Percentiles rank a stretch among this genome's conserved stretches.
These are phyloP conservation scores for Aspergillus hortae DNA, from an alignment of 2,329 filamentous ascomycete species.

Conservation along the genomic window DNA sequence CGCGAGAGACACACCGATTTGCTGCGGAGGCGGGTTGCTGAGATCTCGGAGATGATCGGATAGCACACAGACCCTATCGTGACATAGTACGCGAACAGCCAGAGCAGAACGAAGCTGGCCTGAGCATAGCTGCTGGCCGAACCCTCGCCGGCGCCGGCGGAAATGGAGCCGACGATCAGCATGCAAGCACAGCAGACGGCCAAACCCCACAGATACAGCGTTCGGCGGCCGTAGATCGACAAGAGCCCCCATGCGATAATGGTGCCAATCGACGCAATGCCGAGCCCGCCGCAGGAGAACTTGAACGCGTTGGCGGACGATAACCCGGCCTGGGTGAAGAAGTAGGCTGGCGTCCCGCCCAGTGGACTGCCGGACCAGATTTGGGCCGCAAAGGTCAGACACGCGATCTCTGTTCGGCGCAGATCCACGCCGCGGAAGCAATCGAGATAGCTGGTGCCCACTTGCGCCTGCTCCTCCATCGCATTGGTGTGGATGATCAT, in stretches of 20 bases:
- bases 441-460: conserved; percentile 22
- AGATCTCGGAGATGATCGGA: conserved; percentile 51
- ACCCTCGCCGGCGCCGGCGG: conserved; percentile 14
- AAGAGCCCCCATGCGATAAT: conserved; percentile 48
- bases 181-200: conserved; percentile 14
- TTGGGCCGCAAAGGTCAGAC: conserved; percentile 33
- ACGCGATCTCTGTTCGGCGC: conserved; percentile 42
- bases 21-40: conserved; percentile 51
- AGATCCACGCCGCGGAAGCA: conserved; percentile 30
- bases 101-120: conserved; percentile 50
- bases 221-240: conserved; percentile 35
- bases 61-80: conserved; percentile 54
- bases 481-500: conserved; percentile 39
- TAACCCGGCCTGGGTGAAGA: conserved; percentile 38
- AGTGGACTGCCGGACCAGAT: conserved; percentile 28
- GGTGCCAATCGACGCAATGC: conserved; percentile 54
- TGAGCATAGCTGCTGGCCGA: conserved; percentile 31
- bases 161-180: conserved; percentile 21
- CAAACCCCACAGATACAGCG: conserved; percentile 33
- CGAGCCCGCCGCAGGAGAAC: conserved; percentile 54
- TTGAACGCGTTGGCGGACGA: conserved; percentile 29
- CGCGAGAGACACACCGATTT: conserved; percentile 54
- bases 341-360: conserved; percentile 32
- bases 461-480: conserved; percentile 18
- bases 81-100: conserved; percentile 53